Evolutionary conservation across 352 stramenopile genomes (phyloP).

Genomic region (Pythium diclinum): DNA sequence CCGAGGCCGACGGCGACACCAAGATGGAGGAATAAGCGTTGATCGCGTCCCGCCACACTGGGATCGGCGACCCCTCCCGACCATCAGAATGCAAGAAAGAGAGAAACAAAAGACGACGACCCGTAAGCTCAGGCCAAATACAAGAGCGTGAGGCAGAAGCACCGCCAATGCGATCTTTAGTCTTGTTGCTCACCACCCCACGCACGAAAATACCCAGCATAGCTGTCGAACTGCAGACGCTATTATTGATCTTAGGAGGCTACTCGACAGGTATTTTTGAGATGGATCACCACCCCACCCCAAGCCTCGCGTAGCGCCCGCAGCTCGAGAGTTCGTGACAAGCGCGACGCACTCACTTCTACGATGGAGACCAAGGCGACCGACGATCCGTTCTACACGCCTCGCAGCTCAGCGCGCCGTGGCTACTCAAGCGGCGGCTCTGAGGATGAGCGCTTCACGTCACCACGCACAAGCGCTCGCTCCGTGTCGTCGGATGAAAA

Average conservation of each 20-base stretch:
- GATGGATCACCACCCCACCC: neutral
- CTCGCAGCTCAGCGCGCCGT: constrained; percentile 50
- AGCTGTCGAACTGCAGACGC: neutral
- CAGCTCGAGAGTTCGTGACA: constrained; percentile 6
- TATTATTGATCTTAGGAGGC: neutral
- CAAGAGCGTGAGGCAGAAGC: constrained; percentile 3
- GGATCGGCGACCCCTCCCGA: neutral
- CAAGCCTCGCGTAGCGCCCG: neutral
- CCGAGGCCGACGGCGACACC: constrained; percentile 75
- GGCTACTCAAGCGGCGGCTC: constrained; percentile 53
- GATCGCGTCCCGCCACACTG: neutral
- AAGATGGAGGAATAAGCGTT: constrained; percentile 80
- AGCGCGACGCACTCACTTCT: neutral
- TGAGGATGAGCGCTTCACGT: constrained; percentile 62
- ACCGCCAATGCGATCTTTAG: neutral
- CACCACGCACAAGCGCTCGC: constrained; percentile 49
- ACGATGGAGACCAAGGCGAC: constrained; percentile 46
- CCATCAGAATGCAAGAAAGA: neutral
- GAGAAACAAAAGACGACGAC: constrained; percentile 7
- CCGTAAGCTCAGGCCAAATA: constrained; percentile 9
- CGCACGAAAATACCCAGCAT: neutral
- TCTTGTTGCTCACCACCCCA: neutral
- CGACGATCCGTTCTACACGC: constrained; percentile 69
- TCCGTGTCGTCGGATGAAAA: constrained; percentile 66
- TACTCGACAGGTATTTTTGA: constrained; percentile 1